phyloP scores from a whole-genome alignment of 2,329 filamentous ascomycete genomes.

The Aspergillus puulaauensis region DNA sequence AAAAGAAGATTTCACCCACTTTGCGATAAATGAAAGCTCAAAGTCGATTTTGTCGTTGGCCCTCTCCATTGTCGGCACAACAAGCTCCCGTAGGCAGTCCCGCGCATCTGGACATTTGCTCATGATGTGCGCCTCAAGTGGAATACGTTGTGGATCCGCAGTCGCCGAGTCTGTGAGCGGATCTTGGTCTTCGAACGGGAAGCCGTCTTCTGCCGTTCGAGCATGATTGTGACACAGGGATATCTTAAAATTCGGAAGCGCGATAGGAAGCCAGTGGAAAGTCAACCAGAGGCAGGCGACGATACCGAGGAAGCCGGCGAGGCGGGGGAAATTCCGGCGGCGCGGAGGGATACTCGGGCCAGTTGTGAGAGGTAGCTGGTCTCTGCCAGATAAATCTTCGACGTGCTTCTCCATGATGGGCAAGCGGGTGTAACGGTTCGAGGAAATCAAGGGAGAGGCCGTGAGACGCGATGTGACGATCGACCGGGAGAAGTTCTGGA shows the following conservation, averaged over 20 bases:
- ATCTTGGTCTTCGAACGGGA: constrained; percentile 1
- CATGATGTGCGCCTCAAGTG: constrained; percentile 94
- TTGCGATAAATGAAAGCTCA: constrained; percentile 84
- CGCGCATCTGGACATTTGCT: constrained; percentile 92
- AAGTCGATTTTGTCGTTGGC: constrained; percentile 86
- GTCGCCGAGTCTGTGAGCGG: neutral
- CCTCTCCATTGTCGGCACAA: constrained; percentile 83
- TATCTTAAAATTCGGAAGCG: constrained; percentile 4
- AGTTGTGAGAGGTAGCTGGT: constrained; percentile 3
- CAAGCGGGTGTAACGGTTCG: neutral
- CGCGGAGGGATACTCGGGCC: constrained; percentile 5
- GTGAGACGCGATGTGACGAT: neutral
- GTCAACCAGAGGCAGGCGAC: constrained; percentile 12
- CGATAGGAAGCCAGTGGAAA: constrained; percentile 9
- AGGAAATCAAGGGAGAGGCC: neutral
- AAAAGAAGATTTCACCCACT: constrained; percentile 39
- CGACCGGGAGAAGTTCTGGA: neutral
- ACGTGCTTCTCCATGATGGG: constrained; percentile 15
- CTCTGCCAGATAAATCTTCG: neutral
- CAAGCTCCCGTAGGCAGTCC: constrained; percentile 75
- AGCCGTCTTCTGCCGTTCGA: neutral
- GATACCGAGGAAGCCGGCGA: constrained; percentile 12
- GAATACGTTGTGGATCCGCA: constrained; percentile 50
- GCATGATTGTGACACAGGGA: constrained; percentile 7
- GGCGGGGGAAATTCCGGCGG: constrained; percentile 10